Base-by-base conservation (phyloP, 306 rosid genomes). In the Nissolia schottii region DNA sequence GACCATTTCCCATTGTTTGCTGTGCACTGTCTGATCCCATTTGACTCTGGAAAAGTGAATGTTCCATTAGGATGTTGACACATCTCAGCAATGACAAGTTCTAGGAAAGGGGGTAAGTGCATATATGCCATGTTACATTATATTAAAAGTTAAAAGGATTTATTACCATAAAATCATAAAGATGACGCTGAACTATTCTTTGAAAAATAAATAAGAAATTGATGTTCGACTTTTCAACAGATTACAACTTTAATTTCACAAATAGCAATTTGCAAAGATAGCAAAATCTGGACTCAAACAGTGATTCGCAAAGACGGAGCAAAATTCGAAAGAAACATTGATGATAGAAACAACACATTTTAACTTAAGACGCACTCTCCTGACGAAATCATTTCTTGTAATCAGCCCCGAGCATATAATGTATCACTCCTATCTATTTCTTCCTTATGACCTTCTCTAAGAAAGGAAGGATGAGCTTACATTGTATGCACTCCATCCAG, bases 401-500 rank as follows among this genome's bases (percentile, higher is more conserved):
- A 75, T 70, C 35, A 64, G 23, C 65, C 61, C 70, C 50, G 7
- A 46, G 43, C 67, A 37, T 49, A 70, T 37, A 50, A 73, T 27
- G n/a, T n/a, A 53, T 64, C 53, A 68, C 53, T 46, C 27, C 45
- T 27, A 63, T 66, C n/a, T 56, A 27, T 76, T 59, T 56, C 68
- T 58, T 60, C 67, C 15, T 11, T 40, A 40, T 14, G 46, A 51
- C 64, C 41, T 61, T 35, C 32, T 43, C 64, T 64, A 68, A 66
- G 19, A 65, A 76, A 71, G 64, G 27, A 54, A 20, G 49, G 45
- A 79, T 54, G 77, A 78, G 71, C 96, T 90, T 89, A 93, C 98
- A 51, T 87, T 82, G 68, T 90, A 90, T 49, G 97, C 80, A 77
- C 83, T 82, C 98, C 98, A 93, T 70, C 96, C 90, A 24, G 97